phyloP scores from a whole-genome alignment of 2,329 filamentous ascomycete genomes.

The Trichoderma sp. region DNA sequence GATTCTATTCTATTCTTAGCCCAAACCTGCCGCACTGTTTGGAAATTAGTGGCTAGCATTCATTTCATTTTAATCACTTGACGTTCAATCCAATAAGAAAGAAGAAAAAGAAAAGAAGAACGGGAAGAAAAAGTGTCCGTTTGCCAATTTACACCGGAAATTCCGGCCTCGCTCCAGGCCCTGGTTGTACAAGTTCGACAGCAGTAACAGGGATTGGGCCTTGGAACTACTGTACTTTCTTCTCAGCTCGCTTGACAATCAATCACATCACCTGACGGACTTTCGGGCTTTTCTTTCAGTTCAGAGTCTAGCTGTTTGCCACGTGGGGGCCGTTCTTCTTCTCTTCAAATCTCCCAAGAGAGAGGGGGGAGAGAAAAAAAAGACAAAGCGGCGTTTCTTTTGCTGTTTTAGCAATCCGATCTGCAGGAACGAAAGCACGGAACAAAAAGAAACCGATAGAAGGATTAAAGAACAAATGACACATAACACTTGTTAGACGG shows the following conservation, averaged over 20 bases:
- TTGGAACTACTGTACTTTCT: neutral
- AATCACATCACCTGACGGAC: constrained; percentile 4
- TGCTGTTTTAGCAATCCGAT: neutral
- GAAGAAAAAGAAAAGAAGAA: neutral
- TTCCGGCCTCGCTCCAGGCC: neutral
- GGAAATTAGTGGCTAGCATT: neutral
- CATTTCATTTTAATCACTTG: neutral
- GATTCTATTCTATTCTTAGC: neutral
- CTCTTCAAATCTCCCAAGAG: neutral
- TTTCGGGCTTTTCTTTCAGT: neutral
- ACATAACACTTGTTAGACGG: neutral
- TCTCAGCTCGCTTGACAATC: neutral
- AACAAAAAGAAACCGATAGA: neutral
- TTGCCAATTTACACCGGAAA: neutral
- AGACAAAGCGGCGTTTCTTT: neutral
- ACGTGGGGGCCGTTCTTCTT: neutral
- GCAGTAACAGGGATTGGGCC: neutral
- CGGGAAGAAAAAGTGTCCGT: neutral
- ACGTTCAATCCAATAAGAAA: neutral
- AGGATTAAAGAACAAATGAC: neutral
- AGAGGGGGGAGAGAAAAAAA: neutral
- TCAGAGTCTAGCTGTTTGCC: neutral
- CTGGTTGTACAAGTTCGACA: neutral
- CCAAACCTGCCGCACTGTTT: neutral
- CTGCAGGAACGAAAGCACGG: neutral